Conservation (phyloP, 176 grass and related monocot species). For the Elymus sibiricus region DNA sequence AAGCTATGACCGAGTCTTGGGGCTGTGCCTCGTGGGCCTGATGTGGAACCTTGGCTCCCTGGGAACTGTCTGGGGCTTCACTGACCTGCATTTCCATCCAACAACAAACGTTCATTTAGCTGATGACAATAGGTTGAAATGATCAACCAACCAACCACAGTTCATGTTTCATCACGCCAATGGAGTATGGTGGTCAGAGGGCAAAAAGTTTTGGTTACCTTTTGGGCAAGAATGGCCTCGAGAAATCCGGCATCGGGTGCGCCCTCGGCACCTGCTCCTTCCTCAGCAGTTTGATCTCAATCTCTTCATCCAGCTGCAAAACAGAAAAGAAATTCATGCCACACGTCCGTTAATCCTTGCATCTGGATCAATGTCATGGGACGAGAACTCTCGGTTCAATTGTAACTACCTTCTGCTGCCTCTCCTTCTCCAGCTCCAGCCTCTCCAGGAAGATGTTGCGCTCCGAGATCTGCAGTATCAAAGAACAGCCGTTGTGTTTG, state of each 20-base stretch:
- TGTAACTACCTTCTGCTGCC: slow-evolving; percentile 48
- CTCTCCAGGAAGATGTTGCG: slow-evolving; percentile 55
- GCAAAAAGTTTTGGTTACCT: slow-evolving; percentile 17
- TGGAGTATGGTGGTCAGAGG: not conserved
- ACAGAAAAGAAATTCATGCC: not conserved
- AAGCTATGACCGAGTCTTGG: slow-evolving; percentile 27
- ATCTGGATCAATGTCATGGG: not conserved
- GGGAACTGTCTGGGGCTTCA: slow-evolving; percentile 48
- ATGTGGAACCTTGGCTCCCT: slow-evolving; percentile 81
- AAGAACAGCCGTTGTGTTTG: not conserved
- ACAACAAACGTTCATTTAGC: not conserved
- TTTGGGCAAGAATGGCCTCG: slow-evolving; percentile 72
- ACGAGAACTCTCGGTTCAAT: not conserved
- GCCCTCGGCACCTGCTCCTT: slow-evolving; percentile 70
- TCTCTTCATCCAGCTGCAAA: slow-evolving; percentile 59
- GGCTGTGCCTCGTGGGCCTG: slow-evolving; percentile 25
- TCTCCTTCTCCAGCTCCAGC: slow-evolving; percentile 57
- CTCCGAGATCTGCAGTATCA: slow-evolving; percentile 46
- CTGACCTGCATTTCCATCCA: slow-evolving; percentile 46
- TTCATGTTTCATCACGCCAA: not conserved
- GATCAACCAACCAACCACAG: not conserved
- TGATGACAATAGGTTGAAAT: slow-evolving; percentile 4
- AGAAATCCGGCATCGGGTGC: slow-evolving; percentile 78
- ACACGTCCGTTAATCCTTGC: not conserved
- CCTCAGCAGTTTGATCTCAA: slow-evolving; percentile 67